Evolutionary conservation across 2,329 filamentous ascomycete genomes (phyloP), one percentile per base, ranked within the genome.

Genomic region (Neofusicoccum laricinum): DNA sequence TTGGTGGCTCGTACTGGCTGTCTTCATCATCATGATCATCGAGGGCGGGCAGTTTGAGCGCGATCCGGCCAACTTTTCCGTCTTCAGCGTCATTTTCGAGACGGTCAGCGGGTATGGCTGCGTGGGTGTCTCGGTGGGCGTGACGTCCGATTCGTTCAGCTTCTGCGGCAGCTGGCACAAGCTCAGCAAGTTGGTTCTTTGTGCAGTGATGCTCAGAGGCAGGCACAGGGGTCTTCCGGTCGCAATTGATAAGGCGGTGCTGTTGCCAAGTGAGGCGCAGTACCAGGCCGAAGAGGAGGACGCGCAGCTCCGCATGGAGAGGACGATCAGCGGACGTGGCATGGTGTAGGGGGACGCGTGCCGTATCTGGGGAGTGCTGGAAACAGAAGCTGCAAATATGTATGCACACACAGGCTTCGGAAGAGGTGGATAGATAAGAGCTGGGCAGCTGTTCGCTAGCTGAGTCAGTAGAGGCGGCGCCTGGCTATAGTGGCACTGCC

Each of bases 151-250:
- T 36, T 72, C 73, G 6, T 82, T 82, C 69, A 77, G 73, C 34
- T 83, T 84, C 64, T 80, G 73, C 21, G 84, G 83, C 4, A 70
- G 76, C 43, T 84, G 83, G 76, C 77, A 78, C 36, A 77, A 71
- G 4, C 70, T 83, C 58, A 83, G 81, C 68, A 86, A 86, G 72
- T 69, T 86, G 49, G 79, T 86, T 1, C 72, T 86, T 19, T 84
- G 82, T 67, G 79, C 79, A 2, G 81, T 86, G 59, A 86, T 86
- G 84, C 72, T 86, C 30, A 73, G 84, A 63, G 84, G 85, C 1
- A 71, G 84, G 41, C 84, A 86, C 75, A 75, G 84, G 48, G 83
- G 82, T 12, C 70, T 87, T 66, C 84, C 85, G 0, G 82, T 85
- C 38, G 80, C 81, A 51, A 81, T 86, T 66, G 84, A 87, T 71